Base-by-base conservation (phyloP, 495 filamentous ascomycete species). In the Podospora didyma region DNA sequence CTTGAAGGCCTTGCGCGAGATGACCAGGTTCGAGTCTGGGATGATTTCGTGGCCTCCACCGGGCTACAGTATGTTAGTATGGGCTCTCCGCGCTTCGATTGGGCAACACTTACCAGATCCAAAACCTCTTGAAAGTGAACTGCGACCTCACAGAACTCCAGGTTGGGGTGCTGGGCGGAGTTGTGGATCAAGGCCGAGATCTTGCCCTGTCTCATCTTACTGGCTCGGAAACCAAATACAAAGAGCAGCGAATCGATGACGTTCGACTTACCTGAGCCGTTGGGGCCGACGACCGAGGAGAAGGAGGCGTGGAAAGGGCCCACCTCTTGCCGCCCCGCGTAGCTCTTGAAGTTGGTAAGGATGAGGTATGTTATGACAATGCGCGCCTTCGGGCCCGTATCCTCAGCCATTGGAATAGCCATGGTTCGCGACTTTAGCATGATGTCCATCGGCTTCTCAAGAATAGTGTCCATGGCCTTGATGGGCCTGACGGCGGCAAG, bases 131-230 rank as follows among this genome's bases (percentile, higher is more conserved):
- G 86, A 66, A 98, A 98, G 61, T 96, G 88, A 7, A 98, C 94
- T 59, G 92, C 88, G 7, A 98, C 94, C 71, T 97, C 95, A 71
- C 94, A 98, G 66, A 84, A 85, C 44, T 90, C 87, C 7, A 97
- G 76, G 57, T 96, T 79, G 1, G 95, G 91, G 59, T 86, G 84
- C 37, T 86, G 81, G 2, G 92, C 91, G 34, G 93, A 97, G 69
- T 96, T 97, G 68, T 98, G 94, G 56, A 98, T 97, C 58, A 98
- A 73, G 19, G 94, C 94, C 2, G 94, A 97, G 39, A 98, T 92
- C 75, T 98, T 98, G 65, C 94, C 95, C 70, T 98, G 94, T 65
- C 94, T 81, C 94, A 98, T 98, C 75, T 98, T 98, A 78, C 93
- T 97, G 22, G 94, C 94, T 49, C 94, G 86, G 75, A 98, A 98